Evolutionary conservation across 192 early-diverging fungal genomes (phyloP).

Genomic region (Coemansia sp.): DNA sequence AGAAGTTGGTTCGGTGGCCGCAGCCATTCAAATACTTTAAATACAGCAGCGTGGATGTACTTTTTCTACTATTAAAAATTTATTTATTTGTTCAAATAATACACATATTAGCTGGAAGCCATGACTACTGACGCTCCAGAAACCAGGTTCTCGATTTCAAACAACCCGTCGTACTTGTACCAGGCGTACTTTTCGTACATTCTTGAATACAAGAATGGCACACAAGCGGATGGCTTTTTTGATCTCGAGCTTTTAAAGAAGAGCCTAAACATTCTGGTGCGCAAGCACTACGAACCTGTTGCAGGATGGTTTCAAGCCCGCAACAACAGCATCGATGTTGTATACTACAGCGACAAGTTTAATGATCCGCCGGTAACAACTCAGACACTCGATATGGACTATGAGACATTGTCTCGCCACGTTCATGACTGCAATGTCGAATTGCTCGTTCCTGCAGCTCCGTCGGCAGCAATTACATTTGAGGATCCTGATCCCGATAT

Average conservation of each 20-base stretch:
- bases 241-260: slow-evolving; percentile 14
- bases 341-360: slow-evolving; percentile 23
- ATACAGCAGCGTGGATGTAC: no score
- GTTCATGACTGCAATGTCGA: slow-evolving; percentile 35
- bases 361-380: slow-evolving; percentile 42
- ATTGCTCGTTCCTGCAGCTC: slow-evolving; percentile 30
- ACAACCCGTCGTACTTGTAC: slow-evolving; percentile 49
- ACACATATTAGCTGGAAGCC: neutral
- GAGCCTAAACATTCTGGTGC: slow-evolving; percentile 23
- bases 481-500: slow-evolving; percentile 14
- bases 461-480: slow-evolving; percentile 8
- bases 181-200: slow-evolving; percentile 54
- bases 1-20: no score
- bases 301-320: slow-evolving; percentile 39
- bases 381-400: slow-evolving; percentile 29
- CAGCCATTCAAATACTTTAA: no score
- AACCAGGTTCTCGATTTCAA: slow-evolving; percentile 27
- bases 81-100: neutral
- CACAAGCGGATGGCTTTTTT: slow-evolving; percentile 18
- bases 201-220: slow-evolving; percentile 31
- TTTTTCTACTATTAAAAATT: no score
- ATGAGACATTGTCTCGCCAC: slow-evolving; percentile 6
- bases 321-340: slow-evolving; percentile 30
- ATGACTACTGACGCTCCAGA: neutral
- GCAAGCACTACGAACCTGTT: slow-evolving; percentile 41